Conservation (phyloP, 441 rosid species). For the Populus hybrid region DNA sequence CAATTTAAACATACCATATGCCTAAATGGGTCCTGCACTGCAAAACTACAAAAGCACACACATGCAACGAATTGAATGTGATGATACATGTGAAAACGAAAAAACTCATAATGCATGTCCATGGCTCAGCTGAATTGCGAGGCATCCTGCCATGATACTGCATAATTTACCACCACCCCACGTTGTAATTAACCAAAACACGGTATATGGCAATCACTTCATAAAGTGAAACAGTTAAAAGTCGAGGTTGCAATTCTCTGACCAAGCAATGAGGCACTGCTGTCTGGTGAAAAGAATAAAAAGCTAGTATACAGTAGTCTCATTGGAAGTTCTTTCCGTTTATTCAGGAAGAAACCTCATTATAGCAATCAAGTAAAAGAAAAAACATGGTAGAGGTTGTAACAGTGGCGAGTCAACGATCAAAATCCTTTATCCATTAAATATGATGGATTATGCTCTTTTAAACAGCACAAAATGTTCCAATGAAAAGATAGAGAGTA, state of each 20-base stretch:
- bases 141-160: background rate
- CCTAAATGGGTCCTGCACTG: background rate
- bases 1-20: background rate
- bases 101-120: background rate
- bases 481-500: constrained; percentile 5
- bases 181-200: background rate
- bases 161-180: background rate
- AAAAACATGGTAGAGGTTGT: constrained; percentile 8
- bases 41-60: background rate
- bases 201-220: background rate
- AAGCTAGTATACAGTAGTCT: background rate
- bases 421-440: constrained; percentile 10
- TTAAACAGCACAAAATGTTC: constrained; percentile 8
- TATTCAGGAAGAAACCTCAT: background rate
- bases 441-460: constrained; percentile 7
- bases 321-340: background rate
- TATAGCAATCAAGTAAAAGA: background rate
- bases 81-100: background rate
- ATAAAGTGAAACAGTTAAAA: background rate
- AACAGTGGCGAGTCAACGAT: constrained; percentile 4
- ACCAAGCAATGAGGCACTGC: background rate
- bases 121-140: background rate
- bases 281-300: background rate
- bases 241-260: background rate
- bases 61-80: background rate